phyloP scores from a whole-genome alignment of 768 basidiomycete genomes.

The Daedaleopsis sinensis region DNA sequence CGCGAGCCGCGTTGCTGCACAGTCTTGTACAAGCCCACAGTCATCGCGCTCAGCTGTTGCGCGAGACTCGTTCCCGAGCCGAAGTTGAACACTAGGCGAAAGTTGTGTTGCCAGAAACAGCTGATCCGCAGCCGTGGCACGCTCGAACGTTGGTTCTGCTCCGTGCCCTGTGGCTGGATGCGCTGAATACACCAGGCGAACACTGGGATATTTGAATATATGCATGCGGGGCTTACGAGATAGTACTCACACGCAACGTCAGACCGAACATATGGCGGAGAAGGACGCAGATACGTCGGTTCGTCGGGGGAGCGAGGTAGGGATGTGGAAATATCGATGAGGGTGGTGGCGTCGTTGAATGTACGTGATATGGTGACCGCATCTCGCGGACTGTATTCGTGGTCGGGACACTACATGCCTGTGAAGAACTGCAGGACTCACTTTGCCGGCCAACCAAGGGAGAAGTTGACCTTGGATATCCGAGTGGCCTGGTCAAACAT shows the following conservation, averaged over 20 bases:
- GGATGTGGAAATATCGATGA: conserved; percentile 93
- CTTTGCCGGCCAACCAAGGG: conserved; percentile 97
- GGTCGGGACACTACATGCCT: neutral
- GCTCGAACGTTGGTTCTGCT: conserved; percentile 14
- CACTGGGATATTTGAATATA: conserved; percentile 43
- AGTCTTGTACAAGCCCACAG: conserved; percentile 79
- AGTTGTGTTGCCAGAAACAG: conserved; percentile 95
- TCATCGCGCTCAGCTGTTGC: conserved; percentile 87
- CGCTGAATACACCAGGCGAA: conserved; percentile 95
- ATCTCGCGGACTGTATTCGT: conserved; percentile 76
- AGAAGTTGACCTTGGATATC: conserved; percentile 89
- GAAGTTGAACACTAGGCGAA: conserved; percentile 84
- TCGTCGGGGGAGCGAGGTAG: conserved; percentile 89
- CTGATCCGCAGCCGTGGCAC: conserved; percentile 68
- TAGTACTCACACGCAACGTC: conserved; percentile 66
- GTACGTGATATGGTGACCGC: conserved; percentile 91
- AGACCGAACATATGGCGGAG: conserved; percentile 91
- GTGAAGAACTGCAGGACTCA: conserved; percentile 43
- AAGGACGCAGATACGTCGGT: conserved; percentile 87
- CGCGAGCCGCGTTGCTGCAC: conserved; percentile 74
- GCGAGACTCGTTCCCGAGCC: conserved; percentile 63
- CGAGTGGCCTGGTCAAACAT: conserved; percentile 84
- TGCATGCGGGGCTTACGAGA: conserved; percentile 2
- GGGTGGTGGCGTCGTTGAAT: conserved; percentile 75
- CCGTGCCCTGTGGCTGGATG: conserved; percentile 38